Evolutionary conservation across 2,329 filamentous ascomycete species (phyloP), one percentile per base, ranked within the genome.

Genomic region (Hawksworthiomyces lignivorus): DNA sequence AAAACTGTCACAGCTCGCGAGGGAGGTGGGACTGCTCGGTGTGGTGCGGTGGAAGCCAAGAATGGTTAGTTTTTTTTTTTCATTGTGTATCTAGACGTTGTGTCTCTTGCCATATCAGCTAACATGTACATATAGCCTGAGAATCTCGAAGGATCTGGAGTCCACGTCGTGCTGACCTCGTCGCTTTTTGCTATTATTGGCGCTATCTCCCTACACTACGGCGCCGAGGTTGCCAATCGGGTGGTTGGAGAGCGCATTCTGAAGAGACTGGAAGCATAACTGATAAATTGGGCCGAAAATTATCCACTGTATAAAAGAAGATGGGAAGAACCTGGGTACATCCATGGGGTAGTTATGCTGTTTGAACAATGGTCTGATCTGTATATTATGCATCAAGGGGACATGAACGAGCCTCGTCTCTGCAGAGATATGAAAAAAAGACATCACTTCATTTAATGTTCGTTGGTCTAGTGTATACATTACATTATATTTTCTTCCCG

Each of bases 181-280:
- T 78, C 87, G 4, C 55, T 98, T 42, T 87, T 88, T 59, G 87
- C 89, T 34, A 83, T 98, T 42, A 67, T 97, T 33, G 92, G 92
- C 18, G 92, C 92, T 10, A 64, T 98, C 40, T 82, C 87, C n/a
- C 68, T 98, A 56, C 87, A 96, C 62, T 80, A 84, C 52, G 92
- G 92, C 35, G 84, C 83, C 28, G 80, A 82, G 33, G 75, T 84
- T 42, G 88, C 90, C 44, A 82, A 80, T 50, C 73, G 77, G 59
- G 64, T 94, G 40, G 80, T 86, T 35, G 77, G 80, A 57, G 84
- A 95, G 52, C 80, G 81, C 62, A 82, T 95, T 60, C 63, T 95
- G 55, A 68, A 62, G 50, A 61, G 54, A 46, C 30, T 70, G 33
- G 45, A 42, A 10, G 35, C 47, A 41, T 54, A 30, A 17, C 4